Percentiles rank a stretch among this genome's conserved stretches.
Evolutionary conservation across 495 filamentous ascomycete genomes (phyloP).

Genomic region (Opeltia flavorubescens): DNA sequence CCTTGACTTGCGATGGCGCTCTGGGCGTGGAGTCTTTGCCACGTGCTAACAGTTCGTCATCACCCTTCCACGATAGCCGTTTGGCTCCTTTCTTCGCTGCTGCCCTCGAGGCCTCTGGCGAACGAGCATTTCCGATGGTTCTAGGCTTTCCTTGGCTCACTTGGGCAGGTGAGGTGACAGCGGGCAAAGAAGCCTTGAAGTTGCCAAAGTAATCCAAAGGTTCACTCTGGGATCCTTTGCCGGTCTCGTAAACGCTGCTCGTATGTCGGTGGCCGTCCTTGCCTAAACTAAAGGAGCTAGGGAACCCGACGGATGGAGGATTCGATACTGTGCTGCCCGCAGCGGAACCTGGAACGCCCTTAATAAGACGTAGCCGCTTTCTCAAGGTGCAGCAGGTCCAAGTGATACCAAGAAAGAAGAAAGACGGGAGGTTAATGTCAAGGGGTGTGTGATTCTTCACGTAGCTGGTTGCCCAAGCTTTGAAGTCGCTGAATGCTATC

Average conservation of each 20-base stretch:
- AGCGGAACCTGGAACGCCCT: conserved; percentile 22
- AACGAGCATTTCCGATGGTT: background rate
- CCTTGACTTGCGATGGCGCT: background rate
- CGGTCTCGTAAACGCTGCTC: conserved; percentile 1
- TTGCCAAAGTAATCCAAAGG: conserved; percentile 35
- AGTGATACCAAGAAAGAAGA: conserved; percentile 38
- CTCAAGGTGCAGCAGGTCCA: conserved; percentile 52
- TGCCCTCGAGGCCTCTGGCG: background rate
- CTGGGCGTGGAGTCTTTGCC: background rate
- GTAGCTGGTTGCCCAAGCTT: conserved; percentile 43
- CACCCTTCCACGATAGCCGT: background rate
- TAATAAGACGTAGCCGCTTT: conserved; percentile 48
- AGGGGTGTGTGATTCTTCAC: conserved; percentile 30
- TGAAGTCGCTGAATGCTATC: conserved; percentile 40
- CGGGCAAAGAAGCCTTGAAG: conserved; percentile 5
- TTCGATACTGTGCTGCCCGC: conserved; percentile 3
- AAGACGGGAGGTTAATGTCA: conserved; percentile 32
- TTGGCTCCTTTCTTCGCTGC: background rate
- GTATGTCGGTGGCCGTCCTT: conserved; percentile 3
- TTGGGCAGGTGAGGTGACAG: background rate
- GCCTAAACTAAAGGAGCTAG: conserved; percentile 4
- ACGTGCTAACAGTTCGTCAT: background rate
- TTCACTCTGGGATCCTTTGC: conserved; percentile 15
- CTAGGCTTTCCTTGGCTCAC: background rate
- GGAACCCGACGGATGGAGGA: conserved; percentile 6